Evolutionary conservation across 2,329 filamentous ascomycete genomes (phyloP), one percentile per base, ranked within the genome.

Genomic region (Aspergillus bombycis): DNA sequence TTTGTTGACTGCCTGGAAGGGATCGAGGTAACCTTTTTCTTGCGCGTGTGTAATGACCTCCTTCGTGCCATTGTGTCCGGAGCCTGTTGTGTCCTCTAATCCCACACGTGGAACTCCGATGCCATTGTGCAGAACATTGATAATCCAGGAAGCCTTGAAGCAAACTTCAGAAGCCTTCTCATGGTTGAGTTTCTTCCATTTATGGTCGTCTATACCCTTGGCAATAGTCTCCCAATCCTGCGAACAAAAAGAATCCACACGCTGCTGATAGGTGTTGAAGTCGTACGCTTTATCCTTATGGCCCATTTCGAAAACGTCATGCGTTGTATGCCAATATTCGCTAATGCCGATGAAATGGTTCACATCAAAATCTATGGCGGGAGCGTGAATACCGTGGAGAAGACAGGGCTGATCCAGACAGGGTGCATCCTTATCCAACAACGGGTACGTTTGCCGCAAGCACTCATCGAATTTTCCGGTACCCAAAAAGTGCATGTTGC

Each of bases 291-390:
- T 90, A 69, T 89, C 86, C 69, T 91, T 90, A 67, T 92, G 88
- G 4, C 88, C 88, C 82, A 88, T 86, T 64, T 90, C 87, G 71
- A 99, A 98, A 2, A 98, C 90, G 60, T 95, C 93, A 71, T 99
- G 95, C 0, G 95, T 99, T 0, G 94, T 96, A 77, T 99, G 95
- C 94, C 95, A 99, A 79, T 96, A 99, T 75, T 99, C 95, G 1
- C 94, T 98, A 4, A 99, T 94, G 12, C 95, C 95, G 32, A 99
- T 90, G 72, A 99, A 99, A 76, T 97, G 96, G 72, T 99, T 99
- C 41, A 98, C 89, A 66, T 95, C 90, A 73, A 98, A 99, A 75
- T 99, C 95, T 67, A 99, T 97, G 4, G 93, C 92, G 1, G 95
- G 95, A 1, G 95, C 93, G 74, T 98, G 93, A 67, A 94, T 89